These are phyloP conservation scores for Syzygium jambos DNA, from an alignment of 345 rosid genomes.

Conservation along the genomic window DNA sequence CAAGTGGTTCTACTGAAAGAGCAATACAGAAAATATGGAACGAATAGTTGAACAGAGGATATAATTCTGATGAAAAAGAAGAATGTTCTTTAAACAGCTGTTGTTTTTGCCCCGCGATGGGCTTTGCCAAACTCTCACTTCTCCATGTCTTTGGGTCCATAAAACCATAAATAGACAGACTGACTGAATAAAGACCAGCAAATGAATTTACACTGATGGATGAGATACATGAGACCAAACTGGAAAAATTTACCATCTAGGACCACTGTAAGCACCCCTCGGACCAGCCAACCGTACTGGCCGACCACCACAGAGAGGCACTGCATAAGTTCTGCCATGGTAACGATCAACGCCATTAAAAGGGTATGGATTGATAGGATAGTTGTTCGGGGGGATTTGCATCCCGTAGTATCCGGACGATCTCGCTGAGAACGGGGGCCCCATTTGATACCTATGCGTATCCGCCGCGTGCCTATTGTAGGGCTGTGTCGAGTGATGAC, in stretches of 20 bases:
- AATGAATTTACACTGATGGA: neutral
- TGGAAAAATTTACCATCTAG: neutral
- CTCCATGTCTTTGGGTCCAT: neutral
- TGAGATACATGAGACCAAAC: neutral
- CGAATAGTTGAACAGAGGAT: neutral
- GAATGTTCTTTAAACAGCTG: neutral
- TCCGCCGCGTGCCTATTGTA: neutral
- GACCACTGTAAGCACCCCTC: neutral
- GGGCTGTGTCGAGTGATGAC: neutral
- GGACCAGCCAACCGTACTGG: neutral
- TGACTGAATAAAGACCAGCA: neutral
- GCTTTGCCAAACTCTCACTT: neutral
- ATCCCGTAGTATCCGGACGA: neutral
- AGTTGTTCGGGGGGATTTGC: neutral
- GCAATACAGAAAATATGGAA: neutral
- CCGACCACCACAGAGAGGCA: neutral
- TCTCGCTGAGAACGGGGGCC: neutral
- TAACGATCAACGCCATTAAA: neutral
- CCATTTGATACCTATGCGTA: neutral
- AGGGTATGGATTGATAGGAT: neutral
- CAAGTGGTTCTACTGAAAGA: neutral
- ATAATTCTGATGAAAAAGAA: neutral
- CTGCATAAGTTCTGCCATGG: neutral
- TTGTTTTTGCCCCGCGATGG: neutral
- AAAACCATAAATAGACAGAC: neutral